phyloP scores from a whole-genome alignment of 768 basidiomycete species.

The Erythrobasidium yunnanense region DNA sequence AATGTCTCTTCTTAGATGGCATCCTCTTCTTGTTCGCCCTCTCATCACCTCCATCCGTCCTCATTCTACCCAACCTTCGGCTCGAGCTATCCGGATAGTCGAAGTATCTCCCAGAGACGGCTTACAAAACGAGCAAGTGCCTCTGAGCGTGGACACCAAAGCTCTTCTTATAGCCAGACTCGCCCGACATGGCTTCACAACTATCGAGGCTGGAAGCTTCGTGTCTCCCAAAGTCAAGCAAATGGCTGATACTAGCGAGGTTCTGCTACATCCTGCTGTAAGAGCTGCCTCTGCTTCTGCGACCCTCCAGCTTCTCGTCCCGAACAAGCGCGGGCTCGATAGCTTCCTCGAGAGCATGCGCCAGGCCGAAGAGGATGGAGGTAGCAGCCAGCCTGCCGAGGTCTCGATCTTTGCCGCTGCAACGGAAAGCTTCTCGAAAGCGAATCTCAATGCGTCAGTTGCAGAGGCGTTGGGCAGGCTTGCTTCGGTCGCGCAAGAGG shows the following conservation, averaged over 20 bases:
- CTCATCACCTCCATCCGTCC: too few relatives aligned
- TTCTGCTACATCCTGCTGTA: slow-evolving; percentile 5
- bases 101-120: slow-evolving; percentile 28
- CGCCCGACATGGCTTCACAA: not conserved
- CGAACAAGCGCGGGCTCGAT: slow-evolving; percentile 25
- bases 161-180: slow-evolving; percentile 25
- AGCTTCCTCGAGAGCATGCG: not conserved
- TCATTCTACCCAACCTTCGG: too few relatives aligned
- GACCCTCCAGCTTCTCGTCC: slow-evolving; percentile 10
- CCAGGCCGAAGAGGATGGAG: too few relatives aligned
- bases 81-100: slow-evolving; percentile 4
- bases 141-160: slow-evolving; percentile 16
- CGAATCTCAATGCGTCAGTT: slow-evolving; percentile 70
- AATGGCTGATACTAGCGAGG: slow-evolving; percentile 27
- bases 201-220: slow-evolving; percentile 28
- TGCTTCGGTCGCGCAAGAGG: slow-evolving; percentile 53
- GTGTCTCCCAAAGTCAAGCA: slow-evolving; percentile 25
- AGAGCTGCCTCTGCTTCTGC: not conserved
- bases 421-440: slow-evolving; percentile 70
- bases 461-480: slow-evolving; percentile 59
- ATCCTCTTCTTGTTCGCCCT: too few relatives aligned
- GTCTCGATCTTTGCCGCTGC: slow-evolving; percentile 82
- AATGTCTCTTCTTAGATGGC: too few relatives aligned
- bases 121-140: slow-evolving; percentile 26
- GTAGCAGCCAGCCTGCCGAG: too few relatives aligned